Percentiles rank a stretch among this genome's conserved stretches.
phyloP scores from a whole-genome alignment of 2,329 filamentous ascomycete species.

The Ramularia endophylla region DNA sequence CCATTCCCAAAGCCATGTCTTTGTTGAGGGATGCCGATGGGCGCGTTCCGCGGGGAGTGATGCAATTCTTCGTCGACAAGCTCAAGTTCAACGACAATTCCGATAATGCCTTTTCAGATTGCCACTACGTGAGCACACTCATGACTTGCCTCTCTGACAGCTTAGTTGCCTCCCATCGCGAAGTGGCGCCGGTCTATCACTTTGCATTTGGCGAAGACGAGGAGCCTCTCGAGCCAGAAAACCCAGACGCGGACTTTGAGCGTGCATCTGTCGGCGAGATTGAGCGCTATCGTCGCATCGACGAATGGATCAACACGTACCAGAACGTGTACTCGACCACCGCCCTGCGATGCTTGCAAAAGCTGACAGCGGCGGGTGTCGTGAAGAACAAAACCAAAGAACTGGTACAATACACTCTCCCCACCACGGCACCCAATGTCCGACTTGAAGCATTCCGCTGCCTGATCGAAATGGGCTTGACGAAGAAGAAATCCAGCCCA shows the following conservation, averaged over 20 bases:
- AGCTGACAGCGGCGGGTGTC: conserved; percentile 49
- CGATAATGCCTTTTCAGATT: conserved; percentile 80
- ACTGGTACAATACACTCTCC: conserved; percentile 56
- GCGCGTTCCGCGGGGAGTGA: conserved; percentile 70
- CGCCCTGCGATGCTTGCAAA: conserved; percentile 54
- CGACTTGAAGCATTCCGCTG: conserved; percentile 55
- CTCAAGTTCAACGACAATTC: conserved; percentile 93
- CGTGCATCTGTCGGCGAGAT: conserved; percentile 55
- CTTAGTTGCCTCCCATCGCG: conserved; percentile 37
- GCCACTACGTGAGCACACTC: conserved; percentile 77
- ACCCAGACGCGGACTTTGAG: conserved; percentile 49
- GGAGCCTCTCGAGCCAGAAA: conserved; percentile 35
- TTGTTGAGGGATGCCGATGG: conserved; percentile 68
- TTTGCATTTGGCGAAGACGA: conserved; percentile 42
- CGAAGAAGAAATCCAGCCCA: conserved; percentile 38
- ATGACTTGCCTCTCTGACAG: conserved; percentile 59
- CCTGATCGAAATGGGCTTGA: conserved; percentile 51
- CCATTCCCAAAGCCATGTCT: conserved; percentile 75
- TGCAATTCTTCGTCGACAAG: conserved; percentile 80
- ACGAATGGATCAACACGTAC: conserved; percentile 61
- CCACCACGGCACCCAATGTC: conserved; percentile 55
- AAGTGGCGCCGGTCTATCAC: conserved; percentile 21
- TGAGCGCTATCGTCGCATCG: conserved; percentile 57
- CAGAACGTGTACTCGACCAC: conserved; percentile 59
- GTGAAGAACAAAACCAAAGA: conserved; percentile 49